Conservation (phyloP, 257 asterid species). For the Nicotiana tabacum region DNA sequence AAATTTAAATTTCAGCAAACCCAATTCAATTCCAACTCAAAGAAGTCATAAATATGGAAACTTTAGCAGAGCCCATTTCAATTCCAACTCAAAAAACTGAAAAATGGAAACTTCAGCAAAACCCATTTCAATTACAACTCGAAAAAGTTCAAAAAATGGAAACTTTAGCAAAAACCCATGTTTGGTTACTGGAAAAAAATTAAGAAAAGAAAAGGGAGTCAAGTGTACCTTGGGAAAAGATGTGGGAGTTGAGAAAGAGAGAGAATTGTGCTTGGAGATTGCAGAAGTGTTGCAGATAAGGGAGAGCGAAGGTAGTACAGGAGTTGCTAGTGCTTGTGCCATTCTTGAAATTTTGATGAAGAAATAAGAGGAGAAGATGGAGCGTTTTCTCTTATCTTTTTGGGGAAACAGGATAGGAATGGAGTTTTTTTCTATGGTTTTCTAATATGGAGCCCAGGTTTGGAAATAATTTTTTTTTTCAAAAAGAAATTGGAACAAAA, state of each 20-base stretch:
- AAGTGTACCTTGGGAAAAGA: conserved; percentile 49
- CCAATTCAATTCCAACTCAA: neutral
- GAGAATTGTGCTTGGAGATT: conserved; percentile 24
- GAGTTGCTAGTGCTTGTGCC: conserved; percentile 69
- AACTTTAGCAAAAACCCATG: neutral
- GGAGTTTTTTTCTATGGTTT: neutral
- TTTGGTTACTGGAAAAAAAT: neutral
- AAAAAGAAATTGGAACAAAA: neutral
- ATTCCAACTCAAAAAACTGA: neutral
- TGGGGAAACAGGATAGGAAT: neutral
- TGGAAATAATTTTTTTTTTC: neutral
- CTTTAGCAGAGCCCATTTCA: neutral
- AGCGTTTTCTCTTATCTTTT: conserved; percentile 1
- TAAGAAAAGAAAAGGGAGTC: neutral
- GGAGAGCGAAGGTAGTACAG: conserved; percentile 64
- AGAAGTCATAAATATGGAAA: neutral
- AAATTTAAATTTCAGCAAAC: neutral
- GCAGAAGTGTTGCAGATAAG: conserved; percentile 49
- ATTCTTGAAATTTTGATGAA: conserved; percentile 22
- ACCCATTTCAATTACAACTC: neutral
- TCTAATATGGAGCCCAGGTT: neutral
- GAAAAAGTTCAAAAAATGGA: neutral
- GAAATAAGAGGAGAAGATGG: neutral
- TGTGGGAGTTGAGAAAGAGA: conserved; percentile 26
- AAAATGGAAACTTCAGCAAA: neutral